A percentile compares a stretch with the other conserved stretches of the same genome.
phyloP scores from a whole-genome alignment of 2,329 filamentous ascomycete species.

The Scorias spongiosa region DNA sequence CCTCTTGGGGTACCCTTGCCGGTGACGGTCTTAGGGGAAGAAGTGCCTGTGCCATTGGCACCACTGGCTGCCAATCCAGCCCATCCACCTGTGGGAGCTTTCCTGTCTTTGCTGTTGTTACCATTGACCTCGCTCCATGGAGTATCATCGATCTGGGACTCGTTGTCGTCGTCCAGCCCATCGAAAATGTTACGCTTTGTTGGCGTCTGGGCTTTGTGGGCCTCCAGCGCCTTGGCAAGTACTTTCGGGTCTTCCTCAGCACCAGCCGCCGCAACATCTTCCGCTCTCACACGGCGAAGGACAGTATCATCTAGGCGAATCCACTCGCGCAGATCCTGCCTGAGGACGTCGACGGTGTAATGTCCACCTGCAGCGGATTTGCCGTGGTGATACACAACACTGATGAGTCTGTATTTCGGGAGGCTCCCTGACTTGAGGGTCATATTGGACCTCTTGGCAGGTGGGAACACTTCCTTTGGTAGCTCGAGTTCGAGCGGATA shows the following conservation, averaged over 20 bases:
- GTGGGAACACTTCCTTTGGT: slow-evolving; percentile 74
- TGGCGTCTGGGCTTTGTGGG: slow-evolving; percentile 44
- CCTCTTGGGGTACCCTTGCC: slow-evolving; percentile 39
- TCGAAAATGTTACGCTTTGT: slow-evolving; percentile 60
- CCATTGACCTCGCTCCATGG: slow-evolving; percentile 80
- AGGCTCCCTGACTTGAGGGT: slow-evolving; percentile 47
- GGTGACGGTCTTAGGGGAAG: slow-evolving; percentile 34
- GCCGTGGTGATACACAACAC: slow-evolving; percentile 92
- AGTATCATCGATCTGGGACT: slow-evolving; percentile 46
- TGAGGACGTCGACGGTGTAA: slow-evolving; percentile 92
- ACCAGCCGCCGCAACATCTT: slow-evolving; percentile 78
- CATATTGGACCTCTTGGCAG: slow-evolving; percentile 53
- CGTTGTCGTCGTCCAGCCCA: slow-evolving; percentile 47
- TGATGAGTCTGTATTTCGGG: slow-evolving; percentile 73
- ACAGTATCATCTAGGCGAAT: slow-evolving; percentile 88
- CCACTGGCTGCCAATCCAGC: slow-evolving; percentile 32
- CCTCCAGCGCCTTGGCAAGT: slow-evolving; percentile 50
- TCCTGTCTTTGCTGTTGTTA: slow-evolving; percentile 19
- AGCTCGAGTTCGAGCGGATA: slow-evolving; percentile 93
- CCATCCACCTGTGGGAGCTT: slow-evolving; percentile 39
- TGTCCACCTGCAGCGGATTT: slow-evolving; percentile 93
- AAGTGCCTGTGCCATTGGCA: slow-evolving; percentile 45
- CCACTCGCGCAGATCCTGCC: slow-evolving; percentile 92
- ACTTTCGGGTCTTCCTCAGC: slow-evolving; percentile 63
- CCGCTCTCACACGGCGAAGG: slow-evolving; percentile 67